Base-by-base conservation (phyloP, 345 rosid genomes). In the Linum lewisii region DNA sequence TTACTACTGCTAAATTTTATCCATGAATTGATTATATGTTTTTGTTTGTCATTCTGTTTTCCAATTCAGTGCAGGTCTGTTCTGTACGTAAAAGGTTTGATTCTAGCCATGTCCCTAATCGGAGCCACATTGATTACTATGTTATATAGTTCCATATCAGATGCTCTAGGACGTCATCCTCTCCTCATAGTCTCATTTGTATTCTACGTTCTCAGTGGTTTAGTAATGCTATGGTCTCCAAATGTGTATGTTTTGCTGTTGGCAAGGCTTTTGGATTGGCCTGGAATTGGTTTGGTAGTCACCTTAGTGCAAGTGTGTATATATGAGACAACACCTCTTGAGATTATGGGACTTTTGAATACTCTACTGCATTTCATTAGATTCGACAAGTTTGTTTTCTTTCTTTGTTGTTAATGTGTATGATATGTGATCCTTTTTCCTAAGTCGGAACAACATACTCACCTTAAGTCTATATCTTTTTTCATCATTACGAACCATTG, bases 41-140 rank as follows among this genome's bases (percentile, higher is more conserved):
- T 66, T 64, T 67, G 47, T 32, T 51, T 23, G 36, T 42, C 62
- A n/a, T n/a, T n/a, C n/a, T n/a, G n/a, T n/a, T n/a, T n/a, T n/a
- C n/a, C n/a, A n/a, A n/a, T n/a, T n/a, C n/a, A n/a, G n/a, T n/a
- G 79, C 81, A 93, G 99, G 99, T 86, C 99, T 75, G 91, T 87
- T 65, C 58, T 89, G 66, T 93, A 87, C 79, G 85, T 93, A 14
- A 97, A 93, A 79, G 99, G 97, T n/a, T 65, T 93, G 49, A 82
- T 93, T 56, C 89, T 93, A 74, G 90, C 99, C 36, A 89, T 71
- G 82, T n/a, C n/a, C n/a, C n/a, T n/a, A n/a, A n/a, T n/a, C n/a
- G n/a, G n/a, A n/a, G n/a, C n/a, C n/a, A n/a, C n/a, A n/a, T n/a
- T n/a, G n/a, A n/a, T n/a, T n/a, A n/a, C n/a, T n/a, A n/a, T n/a